Evolutionary conservation across 78 protist genomes (phyloP).

Genomic region (Dictyostelium capitatum): DNA sequence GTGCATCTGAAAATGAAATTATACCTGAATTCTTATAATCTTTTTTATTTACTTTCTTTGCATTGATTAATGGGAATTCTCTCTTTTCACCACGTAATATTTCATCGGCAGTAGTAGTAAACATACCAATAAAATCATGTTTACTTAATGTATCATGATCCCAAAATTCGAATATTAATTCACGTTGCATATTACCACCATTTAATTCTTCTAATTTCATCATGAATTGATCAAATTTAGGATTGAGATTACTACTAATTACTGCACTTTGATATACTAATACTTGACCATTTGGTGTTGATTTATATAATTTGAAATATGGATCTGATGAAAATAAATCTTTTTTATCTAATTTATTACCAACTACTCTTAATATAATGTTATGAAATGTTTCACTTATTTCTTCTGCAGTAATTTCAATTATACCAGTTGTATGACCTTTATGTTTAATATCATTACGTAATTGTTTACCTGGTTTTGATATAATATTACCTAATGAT

Average conservation of each 20-base stretch:
- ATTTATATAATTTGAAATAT: slow-evolving; percentile 37
- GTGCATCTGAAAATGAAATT: slow-evolving; percentile 20
- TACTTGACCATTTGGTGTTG: background rate
- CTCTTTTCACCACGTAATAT: background rate
- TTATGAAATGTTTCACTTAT: background rate
- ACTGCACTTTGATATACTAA: slow-evolving; percentile 72
- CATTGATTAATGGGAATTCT: slow-evolving; percentile 23
- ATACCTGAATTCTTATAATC: slow-evolving; percentile 72
- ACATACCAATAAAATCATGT: slow-evolving; percentile 84
- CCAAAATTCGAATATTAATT: slow-evolving; percentile 49
- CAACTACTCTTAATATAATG: background rate
- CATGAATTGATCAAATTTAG: slow-evolving; percentile 33
- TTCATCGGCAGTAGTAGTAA: background rate
- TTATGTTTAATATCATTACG: background rate
- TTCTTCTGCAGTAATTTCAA: slow-evolving; percentile 30
- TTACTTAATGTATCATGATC: slow-evolving; percentile 79
- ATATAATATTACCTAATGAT: slow-evolving; percentile 9
- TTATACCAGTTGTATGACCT: slow-evolving; percentile 13
- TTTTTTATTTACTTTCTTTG: slow-evolving; percentile 60
- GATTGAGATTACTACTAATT: slow-evolving; percentile 61
- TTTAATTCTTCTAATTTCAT: slow-evolving; percentile 7
- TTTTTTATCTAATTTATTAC: background rate
- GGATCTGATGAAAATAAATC: slow-evolving; percentile 80
- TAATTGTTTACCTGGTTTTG: slow-evolving; percentile 4
- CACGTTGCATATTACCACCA: background rate